phyloP scores from a whole-genome alignment of 1,284 basidiomycete genomes.

The Cutaneotrichosporon curvatum region DNA sequence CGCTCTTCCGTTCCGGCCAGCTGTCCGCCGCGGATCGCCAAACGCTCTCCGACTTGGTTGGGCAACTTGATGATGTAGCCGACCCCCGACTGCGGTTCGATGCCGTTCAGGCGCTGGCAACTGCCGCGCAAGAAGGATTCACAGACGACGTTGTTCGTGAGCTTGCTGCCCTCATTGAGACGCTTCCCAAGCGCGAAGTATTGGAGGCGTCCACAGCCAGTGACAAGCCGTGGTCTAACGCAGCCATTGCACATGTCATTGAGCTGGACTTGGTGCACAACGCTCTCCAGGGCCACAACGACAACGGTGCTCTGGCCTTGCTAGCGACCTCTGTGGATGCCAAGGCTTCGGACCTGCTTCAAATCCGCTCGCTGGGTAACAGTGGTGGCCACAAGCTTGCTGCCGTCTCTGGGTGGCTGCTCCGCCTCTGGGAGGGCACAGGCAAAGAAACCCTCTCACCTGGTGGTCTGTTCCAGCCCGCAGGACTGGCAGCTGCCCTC shows the following conservation, averaged over 20 bases:
- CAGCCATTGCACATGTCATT: constrained; percentile 18
- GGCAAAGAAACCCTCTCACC: constrained; percentile 12
- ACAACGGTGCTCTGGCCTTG: constrained; percentile 7
- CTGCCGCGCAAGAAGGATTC: constrained; percentile 4
- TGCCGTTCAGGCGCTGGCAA: constrained; percentile 16
- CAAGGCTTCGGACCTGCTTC: constrained; percentile 9
- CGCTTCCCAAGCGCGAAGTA: constrained; percentile 5
- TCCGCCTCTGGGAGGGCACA: constrained; percentile 20
- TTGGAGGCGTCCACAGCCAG: constrained; percentile 12
- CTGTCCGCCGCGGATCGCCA: constrained; percentile 9
- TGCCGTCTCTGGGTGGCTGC: constrained; percentile 21
- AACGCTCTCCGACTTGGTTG: constrained; percentile 4
- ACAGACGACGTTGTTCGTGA: constrained; percentile 4
- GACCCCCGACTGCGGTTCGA: constrained; percentile 13
- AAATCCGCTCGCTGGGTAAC: not conserved
- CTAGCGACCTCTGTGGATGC: constrained; percentile 13
- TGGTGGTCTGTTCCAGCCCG: constrained; percentile 28
- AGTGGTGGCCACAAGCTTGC: constrained; percentile 6
- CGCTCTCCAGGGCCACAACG: not conserved
- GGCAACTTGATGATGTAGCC: constrained; percentile 3
- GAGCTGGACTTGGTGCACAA: constrained; percentile 19
- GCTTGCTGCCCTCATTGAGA: constrained; percentile 12
- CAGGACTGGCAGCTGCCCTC: constrained; percentile 19
- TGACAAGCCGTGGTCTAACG: constrained; percentile 23
- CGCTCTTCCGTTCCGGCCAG: constrained; percentile 27